These are phyloP conservation scores for Papiliotrema terrestris DNA, from an alignment of 1,284 basidiomycete genomes.

Conservation along the genomic window DNA sequence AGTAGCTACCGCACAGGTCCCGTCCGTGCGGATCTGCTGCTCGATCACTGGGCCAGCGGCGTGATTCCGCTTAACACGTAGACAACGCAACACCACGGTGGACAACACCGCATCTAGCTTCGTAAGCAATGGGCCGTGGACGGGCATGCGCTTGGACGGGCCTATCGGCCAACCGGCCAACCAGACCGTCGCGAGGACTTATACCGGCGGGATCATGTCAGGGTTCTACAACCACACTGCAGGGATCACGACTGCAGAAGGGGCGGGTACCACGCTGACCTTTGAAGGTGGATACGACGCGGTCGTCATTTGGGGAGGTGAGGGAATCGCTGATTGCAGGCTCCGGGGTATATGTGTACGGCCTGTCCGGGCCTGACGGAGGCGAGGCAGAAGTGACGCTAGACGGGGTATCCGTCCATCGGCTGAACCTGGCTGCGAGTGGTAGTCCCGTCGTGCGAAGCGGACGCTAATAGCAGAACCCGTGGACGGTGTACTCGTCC, in stretches of 20 bases:
- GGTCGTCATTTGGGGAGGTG: background rate
- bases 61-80: no score
- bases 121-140: constrained; percentile 21
- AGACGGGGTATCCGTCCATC: constrained; percentile 3
- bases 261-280: background rate
- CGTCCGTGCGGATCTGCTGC: background rate
- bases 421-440: constrained; percentile 9
- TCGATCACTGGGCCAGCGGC: no score
- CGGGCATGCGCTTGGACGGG: constrained; percentile 8
- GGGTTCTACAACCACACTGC: constrained; percentile 12
- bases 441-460: background rate
- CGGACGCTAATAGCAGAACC: background rate
- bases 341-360: constrained; percentile 8
- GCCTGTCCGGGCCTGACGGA: constrained; percentile 7
- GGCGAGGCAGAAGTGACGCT: constrained; percentile 6
- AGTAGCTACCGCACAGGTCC: background rate
- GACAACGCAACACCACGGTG: constrained; percentile 17
- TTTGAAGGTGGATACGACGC: background rate
- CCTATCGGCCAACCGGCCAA: constrained; percentile 1
- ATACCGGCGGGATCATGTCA: background rate
- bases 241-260: constrained; percentile 7
- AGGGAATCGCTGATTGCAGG: background rate
- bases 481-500: constrained; percentile 17
- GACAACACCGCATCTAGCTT: constrained; percentile 21
- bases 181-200: constrained; percentile 3